Conservation (phyloP, 805 yeast species). For the Kluyveromyces starmeri region DNA sequence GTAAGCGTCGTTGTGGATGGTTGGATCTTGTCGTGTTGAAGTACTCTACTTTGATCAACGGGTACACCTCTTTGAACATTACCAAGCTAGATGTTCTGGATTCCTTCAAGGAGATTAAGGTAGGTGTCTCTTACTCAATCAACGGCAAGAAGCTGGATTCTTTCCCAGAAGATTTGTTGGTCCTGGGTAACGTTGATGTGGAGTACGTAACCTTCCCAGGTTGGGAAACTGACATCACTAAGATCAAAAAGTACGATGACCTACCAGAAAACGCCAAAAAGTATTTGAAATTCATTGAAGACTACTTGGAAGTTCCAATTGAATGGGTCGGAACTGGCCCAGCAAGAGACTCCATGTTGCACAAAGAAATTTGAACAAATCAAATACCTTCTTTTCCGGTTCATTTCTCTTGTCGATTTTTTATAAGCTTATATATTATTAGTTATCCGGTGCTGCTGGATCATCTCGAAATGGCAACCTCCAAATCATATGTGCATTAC, state of each 20-base stretch:
- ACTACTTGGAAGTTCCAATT: conserved; percentile 72
- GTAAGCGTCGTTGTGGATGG: conserved; percentile 99
- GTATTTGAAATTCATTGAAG: conserved; percentile 79
- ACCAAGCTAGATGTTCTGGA: conserved; percentile 95
- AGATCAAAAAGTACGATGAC: conserved; percentile 58
- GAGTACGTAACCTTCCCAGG: conserved; percentile 89
- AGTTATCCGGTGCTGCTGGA: too few species aligned
- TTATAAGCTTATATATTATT: too few species aligned
- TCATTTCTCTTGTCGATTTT: too few species aligned
- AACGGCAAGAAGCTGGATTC: conserved; percentile 66
- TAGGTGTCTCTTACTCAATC: conserved; percentile 75
- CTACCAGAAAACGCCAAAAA: conserved; percentile 82
- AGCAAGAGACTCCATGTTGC: conserved; percentile 87
- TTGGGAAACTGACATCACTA: conserved; percentile 81
- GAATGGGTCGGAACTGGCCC: conserved; percentile 99
- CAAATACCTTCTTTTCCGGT: too few species aligned
- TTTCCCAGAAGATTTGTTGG: conserved; percentile 88
- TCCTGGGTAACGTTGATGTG: conserved; percentile 83
- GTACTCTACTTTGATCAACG: conserved; percentile 86
- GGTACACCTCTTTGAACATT: conserved; percentile 88
- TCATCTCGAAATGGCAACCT: too few species aligned
- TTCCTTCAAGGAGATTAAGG: conserved; percentile 76
- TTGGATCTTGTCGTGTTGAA: conserved; percentile 89
- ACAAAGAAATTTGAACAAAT: conserved; percentile 35
- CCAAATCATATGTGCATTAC: too few species aligned